A percentile compares a stretch with the other conserved stretches of the same genome.
Evolutionary conservation across 2,329 filamentous ascomycete species (phyloP).

Genomic region (Claviceps quebecensis): DNA sequence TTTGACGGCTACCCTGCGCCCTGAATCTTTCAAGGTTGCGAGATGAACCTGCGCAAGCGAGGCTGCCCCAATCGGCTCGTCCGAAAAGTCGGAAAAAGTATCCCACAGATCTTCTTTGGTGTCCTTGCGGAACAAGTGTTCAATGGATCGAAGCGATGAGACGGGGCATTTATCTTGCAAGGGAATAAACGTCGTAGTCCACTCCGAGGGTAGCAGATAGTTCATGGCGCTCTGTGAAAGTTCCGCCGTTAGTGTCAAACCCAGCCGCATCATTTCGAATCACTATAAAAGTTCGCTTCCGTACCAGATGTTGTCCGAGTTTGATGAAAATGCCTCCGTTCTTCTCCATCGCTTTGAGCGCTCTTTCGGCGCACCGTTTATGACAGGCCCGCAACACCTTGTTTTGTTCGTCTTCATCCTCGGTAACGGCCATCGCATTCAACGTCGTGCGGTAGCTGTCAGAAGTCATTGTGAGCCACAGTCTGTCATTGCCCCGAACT

Average conservation of each 20-base stretch:
- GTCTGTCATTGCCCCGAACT: background rate
- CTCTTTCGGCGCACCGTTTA: conserved; percentile 80
- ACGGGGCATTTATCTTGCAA: conserved; percentile 92
- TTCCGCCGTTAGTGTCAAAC: background rate
- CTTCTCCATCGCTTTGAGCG: conserved; percentile 75
- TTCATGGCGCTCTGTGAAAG: conserved; percentile 67
- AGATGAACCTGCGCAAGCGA: conserved; percentile 91
- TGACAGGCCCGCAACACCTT: conserved; percentile 70
- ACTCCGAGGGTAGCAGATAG: conserved; percentile 79
- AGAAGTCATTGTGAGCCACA: background rate
- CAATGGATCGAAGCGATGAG: conserved; percentile 74
- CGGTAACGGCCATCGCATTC: conserved; percentile 48
- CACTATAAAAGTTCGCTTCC: conserved; percentile 5
- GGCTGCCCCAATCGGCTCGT: conserved; percentile 74
- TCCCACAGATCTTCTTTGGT: conserved; percentile 67
- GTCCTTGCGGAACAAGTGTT: conserved; percentile 73
- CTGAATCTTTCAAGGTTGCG: conserved; percentile 67
- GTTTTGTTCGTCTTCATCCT: conserved; percentile 51
- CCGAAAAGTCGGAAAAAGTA: conserved; percentile 74
- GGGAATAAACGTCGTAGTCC: conserved; percentile 91
- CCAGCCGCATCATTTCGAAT: background rate
- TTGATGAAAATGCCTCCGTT: conserved; percentile 99
- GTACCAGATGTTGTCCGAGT: conserved; percentile 77
- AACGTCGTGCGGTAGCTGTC: conserved; percentile 74
- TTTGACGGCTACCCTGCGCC: conserved; percentile 86